phyloP scores from a whole-genome alignment of 768 basidiomycete genomes.

The Termitomyces sp. region DNA sequence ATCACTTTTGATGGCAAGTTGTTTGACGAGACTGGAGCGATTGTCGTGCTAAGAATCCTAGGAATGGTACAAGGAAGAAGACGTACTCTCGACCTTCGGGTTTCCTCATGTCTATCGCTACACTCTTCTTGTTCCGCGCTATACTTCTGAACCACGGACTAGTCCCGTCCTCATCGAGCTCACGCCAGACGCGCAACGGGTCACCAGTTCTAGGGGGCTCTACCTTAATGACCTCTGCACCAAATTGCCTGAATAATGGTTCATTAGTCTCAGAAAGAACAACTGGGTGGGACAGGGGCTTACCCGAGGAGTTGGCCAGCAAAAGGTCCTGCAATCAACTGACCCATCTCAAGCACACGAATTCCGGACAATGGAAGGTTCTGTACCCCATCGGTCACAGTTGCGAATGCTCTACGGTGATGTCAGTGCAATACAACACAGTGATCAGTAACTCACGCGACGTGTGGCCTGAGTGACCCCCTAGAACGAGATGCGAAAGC shows the following conservation, averaged over 20 bases:
- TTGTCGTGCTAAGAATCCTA: neutral
- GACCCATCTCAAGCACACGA: slow-evolving; percentile 64
- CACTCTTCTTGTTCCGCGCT: slow-evolving; percentile 69
- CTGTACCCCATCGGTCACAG: slow-evolving; percentile 12
- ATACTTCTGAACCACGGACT: slow-evolving; percentile 75
- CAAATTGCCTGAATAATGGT: slow-evolving; percentile 46
- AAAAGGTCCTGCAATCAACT: slow-evolving; percentile 69
- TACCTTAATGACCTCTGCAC: slow-evolving; percentile 69
- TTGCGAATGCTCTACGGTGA: slow-evolving; percentile 10
- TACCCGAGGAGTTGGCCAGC: slow-evolving; percentile 70
- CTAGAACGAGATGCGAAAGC: neutral
- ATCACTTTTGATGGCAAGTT: slow-evolving; percentile 57
- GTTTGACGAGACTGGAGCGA: slow-evolving; percentile 46
- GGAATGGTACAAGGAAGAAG: neutral
- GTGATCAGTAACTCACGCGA: neutral
- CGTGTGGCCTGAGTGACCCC: neutral
- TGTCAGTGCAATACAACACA: neutral
- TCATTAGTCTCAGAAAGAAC: neutral
- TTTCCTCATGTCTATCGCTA: slow-evolving; percentile 59
- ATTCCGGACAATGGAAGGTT: slow-evolving; percentile 57
- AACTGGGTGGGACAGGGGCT: slow-evolving; percentile 3
- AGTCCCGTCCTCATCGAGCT: slow-evolving; percentile 63
- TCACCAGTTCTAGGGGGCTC: slow-evolving; percentile 62
- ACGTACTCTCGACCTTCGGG: slow-evolving; percentile 44
- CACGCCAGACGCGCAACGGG: slow-evolving; percentile 66